phyloP scores from a whole-genome alignment of 1,139 yeast species.

The Debaryomyces subglobosus region DNA sequence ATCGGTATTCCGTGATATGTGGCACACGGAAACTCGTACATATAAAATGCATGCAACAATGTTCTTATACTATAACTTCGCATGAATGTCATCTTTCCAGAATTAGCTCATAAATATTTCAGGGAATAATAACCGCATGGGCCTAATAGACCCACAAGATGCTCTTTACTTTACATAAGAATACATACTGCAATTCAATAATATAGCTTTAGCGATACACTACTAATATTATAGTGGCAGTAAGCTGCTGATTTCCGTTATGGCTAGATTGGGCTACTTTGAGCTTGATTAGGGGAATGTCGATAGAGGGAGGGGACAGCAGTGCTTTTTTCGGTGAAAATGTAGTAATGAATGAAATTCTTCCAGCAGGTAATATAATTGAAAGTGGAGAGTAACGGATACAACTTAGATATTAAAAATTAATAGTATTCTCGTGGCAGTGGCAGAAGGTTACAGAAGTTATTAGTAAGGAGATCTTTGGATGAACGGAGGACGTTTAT shows the following conservation, averaged over 20 bases:
- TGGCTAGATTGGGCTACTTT: neutral
- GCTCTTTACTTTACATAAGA: neutral
- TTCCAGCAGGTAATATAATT: too few species aligned
- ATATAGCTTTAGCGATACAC: neutral
- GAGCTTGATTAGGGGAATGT: neutral
- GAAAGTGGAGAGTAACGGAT: too few species aligned
- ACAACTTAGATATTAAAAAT: too few species aligned
- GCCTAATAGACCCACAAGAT: neutral
- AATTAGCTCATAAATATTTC: neutral
- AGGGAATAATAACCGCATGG: neutral
- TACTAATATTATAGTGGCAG: neutral
- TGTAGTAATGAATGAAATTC: too few species aligned
- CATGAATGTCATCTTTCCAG: neutral
- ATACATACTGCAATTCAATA: neutral
- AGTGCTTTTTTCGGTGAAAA: neutral
- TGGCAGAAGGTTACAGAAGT: too few species aligned
- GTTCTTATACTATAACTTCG: neutral
- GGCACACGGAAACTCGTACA: neutral
- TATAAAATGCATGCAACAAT: neutral
- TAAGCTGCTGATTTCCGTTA: neutral
- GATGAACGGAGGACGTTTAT: too few species aligned
- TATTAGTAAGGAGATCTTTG: too few species aligned
- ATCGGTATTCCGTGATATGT: constrained; percentile 6
- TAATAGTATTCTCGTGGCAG: too few species aligned
- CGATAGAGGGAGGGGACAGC: neutral